Evolutionary conservation across 495 filamentous ascomycete species (phyloP).

Genomic region (Hypoxylon subgilvum): DNA sequence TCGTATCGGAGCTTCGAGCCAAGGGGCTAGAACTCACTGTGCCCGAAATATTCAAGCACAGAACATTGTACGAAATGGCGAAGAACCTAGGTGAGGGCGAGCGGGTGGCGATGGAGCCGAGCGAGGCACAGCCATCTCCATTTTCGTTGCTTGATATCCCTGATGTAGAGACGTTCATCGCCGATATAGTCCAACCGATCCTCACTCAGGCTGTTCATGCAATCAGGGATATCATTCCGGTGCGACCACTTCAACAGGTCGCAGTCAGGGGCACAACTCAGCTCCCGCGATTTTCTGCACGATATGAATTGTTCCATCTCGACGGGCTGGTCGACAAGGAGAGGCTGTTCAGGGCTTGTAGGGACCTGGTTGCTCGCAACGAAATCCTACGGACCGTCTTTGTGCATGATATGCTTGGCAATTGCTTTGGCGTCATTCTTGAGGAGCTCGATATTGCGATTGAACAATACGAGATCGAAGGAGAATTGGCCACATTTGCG

Average conservation of each 20-base stretch:
- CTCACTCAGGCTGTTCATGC: slow-evolving; percentile 52
- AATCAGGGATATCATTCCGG: slow-evolving; percentile 63
- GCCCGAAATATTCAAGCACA: slow-evolving; percentile 57
- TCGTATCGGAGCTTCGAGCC: slow-evolving; percentile 62
- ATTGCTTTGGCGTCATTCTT: slow-evolving; percentile 68
- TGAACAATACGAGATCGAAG: slow-evolving; percentile 60
- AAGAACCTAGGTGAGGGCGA: slow-evolving; percentile 34
- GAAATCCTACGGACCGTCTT: slow-evolving; percentile 76
- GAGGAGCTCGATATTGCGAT: slow-evolving; percentile 60
- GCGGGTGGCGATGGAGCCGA: slow-evolving; percentile 8
- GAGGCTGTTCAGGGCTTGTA: slow-evolving; percentile 42
- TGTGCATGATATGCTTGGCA: slow-evolving; percentile 59
- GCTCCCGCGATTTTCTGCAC: slow-evolving; percentile 54
- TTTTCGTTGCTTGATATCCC: slow-evolving; percentile 44
- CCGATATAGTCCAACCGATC: slow-evolving; percentile 42
- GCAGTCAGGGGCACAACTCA: slow-evolving; percentile 65
- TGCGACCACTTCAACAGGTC: slow-evolving; percentile 68
- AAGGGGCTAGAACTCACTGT: slow-evolving; percentile 63
- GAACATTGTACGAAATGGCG: slow-evolving; percentile 56
- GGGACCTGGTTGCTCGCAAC: slow-evolving; percentile 59
- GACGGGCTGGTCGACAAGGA: slow-evolving; percentile 37
- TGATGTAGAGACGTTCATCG: slow-evolving; percentile 37
- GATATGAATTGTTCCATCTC: slow-evolving; percentile 50
- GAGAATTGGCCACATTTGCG: slow-evolving; percentile 58
- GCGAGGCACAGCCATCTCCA: slow-evolving; percentile 29